Base-by-base conservation (phyloP, 129 eudicot genomes). In the Flaveria ramosissima region DNA sequence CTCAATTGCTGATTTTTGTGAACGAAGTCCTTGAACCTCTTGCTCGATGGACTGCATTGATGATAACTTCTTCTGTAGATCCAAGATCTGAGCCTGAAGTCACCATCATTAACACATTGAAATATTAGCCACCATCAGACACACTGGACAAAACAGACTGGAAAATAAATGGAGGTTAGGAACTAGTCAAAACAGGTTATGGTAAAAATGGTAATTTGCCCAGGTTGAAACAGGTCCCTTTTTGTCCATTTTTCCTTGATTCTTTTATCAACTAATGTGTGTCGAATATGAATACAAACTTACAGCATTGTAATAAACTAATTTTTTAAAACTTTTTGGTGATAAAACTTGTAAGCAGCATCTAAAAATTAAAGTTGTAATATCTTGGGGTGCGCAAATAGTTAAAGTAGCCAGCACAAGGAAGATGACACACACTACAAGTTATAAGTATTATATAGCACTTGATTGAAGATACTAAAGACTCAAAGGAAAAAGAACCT, bases 1-100 rank as follows among this genome's bases (percentile, higher is more conserved):
- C 50, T 94, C 97, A 5, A 87, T 73, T 74, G 84, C 89, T 62
- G 91, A 88, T 68, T 90, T 95, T 83, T 91, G 82, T 50, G 67
- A 71, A 74, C 95, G 82, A 16, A 95, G 97, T 61, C 74, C 77
- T 74, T 86, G 79, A 80, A 95, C 92, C 80, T 95, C 94, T 71
- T 88, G 87, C 78, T 92, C 99, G 77, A 95, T 84, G 48, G 99
- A 84, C 39, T 87, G 90, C 90, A 88, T 52, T 43, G 94, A 89
- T 74, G 79, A 91, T 27, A 95, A 83, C 88, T 76, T 77, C 88
- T 84, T 89, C 77, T 85, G 89, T 26, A 95, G 82, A 87, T 89
- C 96, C 62, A 82, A 84, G 61, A 91, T 95, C 74, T 91, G 99
- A 12, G 91, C 95, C 99, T 93, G 87, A 62, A 74, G 13, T 61